Conservation (phyloP, 2,329 filamentous ascomycete genomes). For the Cercospora nicotianae region DNA sequence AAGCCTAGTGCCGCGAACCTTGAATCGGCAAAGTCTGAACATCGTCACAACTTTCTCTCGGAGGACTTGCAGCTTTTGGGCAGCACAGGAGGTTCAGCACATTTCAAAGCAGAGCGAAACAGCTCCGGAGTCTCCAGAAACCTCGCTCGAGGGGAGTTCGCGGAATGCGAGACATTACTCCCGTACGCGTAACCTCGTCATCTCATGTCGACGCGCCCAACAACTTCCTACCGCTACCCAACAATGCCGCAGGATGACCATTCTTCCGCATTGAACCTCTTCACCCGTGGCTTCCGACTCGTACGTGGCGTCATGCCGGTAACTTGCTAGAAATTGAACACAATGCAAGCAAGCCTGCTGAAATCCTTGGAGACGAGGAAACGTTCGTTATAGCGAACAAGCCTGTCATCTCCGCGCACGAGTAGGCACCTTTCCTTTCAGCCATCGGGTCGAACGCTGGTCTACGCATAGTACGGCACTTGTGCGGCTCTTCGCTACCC, state of each 20-base stretch:
- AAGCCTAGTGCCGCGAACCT: background rate
- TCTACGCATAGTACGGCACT: background rate
- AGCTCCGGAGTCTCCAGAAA: background rate
- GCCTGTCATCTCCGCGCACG: background rate
- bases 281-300: slow-evolving; percentile 3
- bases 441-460: background rate
- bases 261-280: background rate
- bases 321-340: background rate
- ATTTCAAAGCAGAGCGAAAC: background rate
- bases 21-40: background rate
- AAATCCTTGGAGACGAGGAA: background rate
- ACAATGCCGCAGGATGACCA: background rate
- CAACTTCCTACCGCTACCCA: background rate
- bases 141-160: slow-evolving; percentile 4
- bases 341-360: background rate
- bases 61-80: slow-evolving; percentile 7
- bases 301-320: slow-evolving; percentile 2
- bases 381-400: background rate
- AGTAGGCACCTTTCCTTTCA: background rate
- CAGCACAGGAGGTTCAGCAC: background rate
- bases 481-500: background rate
- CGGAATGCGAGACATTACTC: background rate
- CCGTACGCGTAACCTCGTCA: slow-evolving; percentile 1
- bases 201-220: background rate
- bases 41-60: background rate